These are phyloP conservation scores for Linum usitatissimum DNA, from an alignment of 345 rosid species.

Conservation along the genomic window DNA sequence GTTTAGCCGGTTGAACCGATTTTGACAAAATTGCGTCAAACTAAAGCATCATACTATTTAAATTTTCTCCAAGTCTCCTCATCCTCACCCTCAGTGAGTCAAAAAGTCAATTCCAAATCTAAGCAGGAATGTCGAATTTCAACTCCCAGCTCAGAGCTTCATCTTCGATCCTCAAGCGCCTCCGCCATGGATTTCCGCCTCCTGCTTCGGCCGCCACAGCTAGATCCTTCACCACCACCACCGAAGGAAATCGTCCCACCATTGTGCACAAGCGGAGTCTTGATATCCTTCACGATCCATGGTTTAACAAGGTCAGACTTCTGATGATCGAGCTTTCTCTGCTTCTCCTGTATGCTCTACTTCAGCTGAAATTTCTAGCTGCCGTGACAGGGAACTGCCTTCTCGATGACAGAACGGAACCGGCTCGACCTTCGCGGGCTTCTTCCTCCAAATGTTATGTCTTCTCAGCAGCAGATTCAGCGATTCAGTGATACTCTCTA, in stretches of 20 bases:
- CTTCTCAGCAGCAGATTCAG: constrained; percentile 73
- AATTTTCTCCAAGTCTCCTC: too few species aligned
- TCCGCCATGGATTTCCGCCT: constrained; percentile 21
- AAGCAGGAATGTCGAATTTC: constrained; percentile 17
- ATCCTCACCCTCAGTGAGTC: too few species aligned
- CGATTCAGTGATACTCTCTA: constrained; percentile 55
- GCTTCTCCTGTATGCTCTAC: neutral
- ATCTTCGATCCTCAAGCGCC: constrained; percentile 34
- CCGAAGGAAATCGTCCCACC: constrained; percentile 81
- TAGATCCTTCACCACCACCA: constrained; percentile 59
- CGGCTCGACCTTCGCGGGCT: constrained; percentile 95
- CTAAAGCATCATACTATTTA: too few species aligned
- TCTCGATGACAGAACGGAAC: constrained; percentile 89
- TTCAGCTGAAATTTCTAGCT: neutral
- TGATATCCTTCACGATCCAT: constrained; percentile 94
- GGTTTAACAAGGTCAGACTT: constrained; percentile 82
- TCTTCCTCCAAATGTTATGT: constrained; percentile 85
- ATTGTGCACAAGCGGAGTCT: constrained; percentile 94
- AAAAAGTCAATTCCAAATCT: too few species aligned
- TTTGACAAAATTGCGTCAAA: too few species aligned
- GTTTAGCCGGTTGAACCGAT: too few species aligned
- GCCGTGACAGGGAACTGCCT: constrained; percentile 67
- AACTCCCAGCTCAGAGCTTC: constrained; percentile 38
- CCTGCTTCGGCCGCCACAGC: constrained; percentile 14
- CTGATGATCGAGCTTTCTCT: neutral